These are phyloP conservation scores for Aspergillus ostianus DNA, from an alignment of 495 filamentous ascomycete species.

Conservation along the genomic window DNA sequence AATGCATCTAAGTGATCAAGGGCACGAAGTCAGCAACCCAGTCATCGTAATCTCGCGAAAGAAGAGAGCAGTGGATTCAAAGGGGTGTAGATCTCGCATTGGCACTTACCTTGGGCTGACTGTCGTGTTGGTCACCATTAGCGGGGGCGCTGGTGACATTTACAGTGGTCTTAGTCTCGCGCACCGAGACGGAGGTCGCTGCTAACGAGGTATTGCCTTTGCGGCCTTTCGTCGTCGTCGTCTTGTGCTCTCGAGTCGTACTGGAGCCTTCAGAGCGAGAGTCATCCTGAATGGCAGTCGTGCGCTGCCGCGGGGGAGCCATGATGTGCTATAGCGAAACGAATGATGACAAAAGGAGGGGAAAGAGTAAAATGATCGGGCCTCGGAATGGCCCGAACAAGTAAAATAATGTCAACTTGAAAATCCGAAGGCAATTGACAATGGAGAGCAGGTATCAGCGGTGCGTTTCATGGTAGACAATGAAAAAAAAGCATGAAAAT, in stretches of 20 bases:
- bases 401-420: neutral
- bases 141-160: constrained; percentile 39
- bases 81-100: neutral
- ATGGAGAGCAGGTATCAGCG: constrained; percentile 6
- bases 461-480: constrained; percentile 5
- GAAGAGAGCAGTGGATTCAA: neutral
- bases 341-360: constrained; percentile 1
- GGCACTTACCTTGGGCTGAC: constrained; percentile 36
- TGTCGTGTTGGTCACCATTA: constrained; percentile 26
- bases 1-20: constrained; percentile 58
- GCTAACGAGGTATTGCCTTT: constrained; percentile 27
- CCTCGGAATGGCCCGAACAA: constrained; percentile 4
- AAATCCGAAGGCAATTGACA: neutral
- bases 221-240: constrained; percentile 32
- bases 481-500: constrained; percentile 9
- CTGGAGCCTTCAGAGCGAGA: constrained; percentile 56
- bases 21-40: constrained; percentile 10
- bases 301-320: constrained; percentile 49
- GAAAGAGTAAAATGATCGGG: constrained; percentile 4
- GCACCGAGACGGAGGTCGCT: constrained; percentile 5
- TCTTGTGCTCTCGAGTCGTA: constrained; percentile 45
- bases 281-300: constrained; percentile 46
- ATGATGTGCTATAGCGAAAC: constrained; percentile 23
- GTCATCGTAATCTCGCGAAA: neutral
- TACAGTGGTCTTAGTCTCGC: constrained; percentile 22